phyloP scores from a whole-genome alignment of 768 basidiomycete species.

The Tephrocybe sp. region DNA sequence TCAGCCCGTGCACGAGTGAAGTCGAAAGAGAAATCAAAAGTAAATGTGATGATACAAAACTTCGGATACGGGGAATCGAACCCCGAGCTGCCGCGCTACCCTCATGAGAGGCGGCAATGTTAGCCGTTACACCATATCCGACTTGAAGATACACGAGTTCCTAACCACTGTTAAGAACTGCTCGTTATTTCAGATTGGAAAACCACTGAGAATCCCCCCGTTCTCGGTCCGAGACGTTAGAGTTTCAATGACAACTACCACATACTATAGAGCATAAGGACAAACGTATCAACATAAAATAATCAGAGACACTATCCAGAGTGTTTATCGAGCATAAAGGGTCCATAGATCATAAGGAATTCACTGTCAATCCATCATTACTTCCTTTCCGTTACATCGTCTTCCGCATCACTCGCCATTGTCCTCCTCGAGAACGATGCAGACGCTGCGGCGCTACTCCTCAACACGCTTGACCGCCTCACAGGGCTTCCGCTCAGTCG shows the following conservation, averaged over 20 bases:
- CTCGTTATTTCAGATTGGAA: too few relatives aligned
- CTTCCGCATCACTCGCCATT: constrained; percentile 83
- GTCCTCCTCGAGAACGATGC: constrained; percentile 62
- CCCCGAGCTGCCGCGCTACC: constrained; percentile 54
- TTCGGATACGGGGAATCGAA: constrained; percentile 57
- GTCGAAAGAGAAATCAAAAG: too few relatives aligned
- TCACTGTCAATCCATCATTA: neutral
- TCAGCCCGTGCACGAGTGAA: too few relatives aligned
- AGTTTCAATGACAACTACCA: too few relatives aligned
- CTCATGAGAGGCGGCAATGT: too few relatives aligned
- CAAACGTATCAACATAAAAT: neutral
- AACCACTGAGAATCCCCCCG: too few relatives aligned
- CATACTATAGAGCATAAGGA: neutral
- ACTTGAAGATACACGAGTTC: too few relatives aligned
- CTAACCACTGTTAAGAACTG: too few relatives aligned
- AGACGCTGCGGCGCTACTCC: constrained; percentile 35
- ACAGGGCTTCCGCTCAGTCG: constrained; percentile 48
- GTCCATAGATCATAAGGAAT: constrained; percentile 10
- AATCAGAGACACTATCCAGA: neutral
- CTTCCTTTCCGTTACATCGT: constrained; percentile 50
- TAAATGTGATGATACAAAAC: too few relatives aligned
- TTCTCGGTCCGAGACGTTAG: too few relatives aligned
- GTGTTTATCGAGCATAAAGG: neutral
- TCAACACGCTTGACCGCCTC: constrained; percentile 39
- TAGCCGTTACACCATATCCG: too few relatives aligned